Percentiles rank a stretch among this genome's conserved stretches.
Evolutionary conservation across 768 basidiomycete genomes (phyloP).

Genomic region (Leccinellum rugosiceps): DNA sequence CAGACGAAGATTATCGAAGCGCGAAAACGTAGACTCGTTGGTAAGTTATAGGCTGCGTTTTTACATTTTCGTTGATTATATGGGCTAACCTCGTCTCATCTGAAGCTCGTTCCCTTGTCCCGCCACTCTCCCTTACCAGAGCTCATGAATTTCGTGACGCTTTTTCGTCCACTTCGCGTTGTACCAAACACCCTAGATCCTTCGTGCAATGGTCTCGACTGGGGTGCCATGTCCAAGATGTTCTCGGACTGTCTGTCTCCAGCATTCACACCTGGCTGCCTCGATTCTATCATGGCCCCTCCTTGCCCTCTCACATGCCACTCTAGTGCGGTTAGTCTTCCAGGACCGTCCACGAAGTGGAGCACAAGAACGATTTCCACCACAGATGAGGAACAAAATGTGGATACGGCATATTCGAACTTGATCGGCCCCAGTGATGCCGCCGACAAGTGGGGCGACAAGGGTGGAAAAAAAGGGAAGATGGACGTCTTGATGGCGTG

Average conservation of each 20-base stretch:
- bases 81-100: background rate
- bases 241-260: constrained; percentile 55
- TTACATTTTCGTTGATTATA: background rate
- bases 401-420: constrained; percentile 60
- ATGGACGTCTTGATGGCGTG: constrained; percentile 43
- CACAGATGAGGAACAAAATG: constrained; percentile 23
- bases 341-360: constrained; percentile 17
- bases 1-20: constrained; percentile 35
- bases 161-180: constrained; percentile 75
- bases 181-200: constrained; percentile 76
- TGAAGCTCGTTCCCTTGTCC: constrained; percentile 75
- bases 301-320: constrained; percentile 20
- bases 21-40: constrained; percentile 56
- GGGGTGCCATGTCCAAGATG: constrained; percentile 65
- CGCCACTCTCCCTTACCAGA: constrained; percentile 89
- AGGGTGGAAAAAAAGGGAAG: constrained; percentile 41
- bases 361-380: background rate
- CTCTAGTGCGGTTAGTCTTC: constrained; percentile 13
- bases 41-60: constrained; percentile 39
- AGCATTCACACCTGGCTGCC: background rate
- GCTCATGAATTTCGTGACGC: constrained; percentile 70
- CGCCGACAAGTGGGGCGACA: constrained; percentile 56
- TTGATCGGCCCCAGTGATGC: constrained; percentile 55
- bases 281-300: constrained; percentile 22
- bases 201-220: constrained; percentile 57